A percentile compares a stretch with the other conserved stretches of the same genome.
These are phyloP conservation scores for Cercophora newfieldiana DNA, from an alignment of 495 filamentous ascomycete genomes.

Conservation along the genomic window DNA sequence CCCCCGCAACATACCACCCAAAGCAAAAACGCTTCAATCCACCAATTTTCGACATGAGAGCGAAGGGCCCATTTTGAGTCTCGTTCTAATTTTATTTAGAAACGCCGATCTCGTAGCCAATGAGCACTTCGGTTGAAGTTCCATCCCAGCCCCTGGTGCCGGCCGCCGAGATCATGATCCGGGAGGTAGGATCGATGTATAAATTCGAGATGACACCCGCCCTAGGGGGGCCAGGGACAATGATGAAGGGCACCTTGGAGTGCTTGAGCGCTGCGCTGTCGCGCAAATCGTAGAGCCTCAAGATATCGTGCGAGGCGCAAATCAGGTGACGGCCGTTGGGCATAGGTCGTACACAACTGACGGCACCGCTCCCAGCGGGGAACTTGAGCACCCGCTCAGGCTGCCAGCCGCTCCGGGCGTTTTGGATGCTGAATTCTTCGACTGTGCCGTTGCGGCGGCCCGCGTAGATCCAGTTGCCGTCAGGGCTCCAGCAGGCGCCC, in stretches of 20 bases:
- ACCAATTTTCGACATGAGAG: too few relatives aligned
- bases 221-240: slow-evolving; percentile 85
- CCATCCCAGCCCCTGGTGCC: slow-evolving; percentile 97
- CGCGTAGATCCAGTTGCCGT: slow-evolving; percentile 93
- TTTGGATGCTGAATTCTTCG: slow-evolving; percentile 89
- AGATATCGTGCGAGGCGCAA: slow-evolving; percentile 92
- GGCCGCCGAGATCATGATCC: slow-evolving; percentile 85
- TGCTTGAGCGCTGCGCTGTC: slow-evolving; percentile 57
- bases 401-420: slow-evolving; percentile 61
- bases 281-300: slow-evolving; percentile 85
- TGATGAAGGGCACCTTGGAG: slow-evolving; percentile 86
- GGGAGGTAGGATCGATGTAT: slow-evolving; percentile 82
- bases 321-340: slow-evolving; percentile 90
- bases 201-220: slow-evolving; percentile 85
- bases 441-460: slow-evolving; percentile 92
- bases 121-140: slow-evolving; percentile 81
- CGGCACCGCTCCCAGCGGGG: slow-evolving; percentile 82
- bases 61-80: neutral
- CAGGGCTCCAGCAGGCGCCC: slow-evolving; percentile 94
- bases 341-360: slow-evolving; percentile 86
- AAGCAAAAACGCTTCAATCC: too few relatives aligned
- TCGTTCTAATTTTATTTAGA: neutral
- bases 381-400: slow-evolving; percentile 86
- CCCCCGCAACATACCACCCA: neutral
- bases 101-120: slow-evolving; percentile 82